Evolutionary conservation across 441 rosid species (phyloP).

Genomic region (Pelargonium fulgidum): DNA sequence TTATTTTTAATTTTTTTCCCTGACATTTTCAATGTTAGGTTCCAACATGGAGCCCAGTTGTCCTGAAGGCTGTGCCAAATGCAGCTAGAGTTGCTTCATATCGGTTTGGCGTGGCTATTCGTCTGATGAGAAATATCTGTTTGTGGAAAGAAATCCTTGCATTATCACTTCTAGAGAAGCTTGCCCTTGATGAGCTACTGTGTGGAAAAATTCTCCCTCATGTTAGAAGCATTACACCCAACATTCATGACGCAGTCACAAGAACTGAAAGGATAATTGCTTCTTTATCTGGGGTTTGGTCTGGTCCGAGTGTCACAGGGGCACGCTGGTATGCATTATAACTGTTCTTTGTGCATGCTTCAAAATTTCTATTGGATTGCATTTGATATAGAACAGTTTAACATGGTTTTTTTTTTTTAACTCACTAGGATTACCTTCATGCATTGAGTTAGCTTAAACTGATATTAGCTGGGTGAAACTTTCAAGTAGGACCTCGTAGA

Average conservation of each 20-base stretch:
- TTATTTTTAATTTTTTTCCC: background rate
- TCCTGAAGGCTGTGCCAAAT: constrained; percentile 74
- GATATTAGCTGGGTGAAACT: no score
- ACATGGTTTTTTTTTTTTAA: no score
- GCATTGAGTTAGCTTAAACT: no score
- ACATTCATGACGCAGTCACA: constrained; percentile 75
- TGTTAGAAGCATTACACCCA: constrained; percentile 63
- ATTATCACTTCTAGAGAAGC: constrained; percentile 67
- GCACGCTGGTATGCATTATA: no score
- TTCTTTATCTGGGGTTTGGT: constrained; percentile 76
- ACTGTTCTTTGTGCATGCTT: no score
- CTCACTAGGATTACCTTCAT: no score
- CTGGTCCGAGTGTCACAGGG: constrained; percentile 51
- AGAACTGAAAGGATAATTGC: constrained; percentile 76
- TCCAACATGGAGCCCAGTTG: constrained; percentile 78
- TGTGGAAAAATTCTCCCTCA: constrained; percentile 75
- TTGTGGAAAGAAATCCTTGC: constrained; percentile 74
- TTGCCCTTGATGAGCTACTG: constrained; percentile 79
- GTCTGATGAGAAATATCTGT: constrained; percentile 81
- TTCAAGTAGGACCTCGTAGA: no score
- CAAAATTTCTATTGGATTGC: no score
- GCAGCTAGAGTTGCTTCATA: constrained; percentile 79
- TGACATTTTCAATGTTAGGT: constrained; percentile 36
- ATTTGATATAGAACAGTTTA: no score
- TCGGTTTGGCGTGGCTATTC: constrained; percentile 75